Evolutionary conservation across 176 grass and related monocot species (phyloP), one percentile per base, ranked within the genome.

Genomic region (Musa itinerans): DNA sequence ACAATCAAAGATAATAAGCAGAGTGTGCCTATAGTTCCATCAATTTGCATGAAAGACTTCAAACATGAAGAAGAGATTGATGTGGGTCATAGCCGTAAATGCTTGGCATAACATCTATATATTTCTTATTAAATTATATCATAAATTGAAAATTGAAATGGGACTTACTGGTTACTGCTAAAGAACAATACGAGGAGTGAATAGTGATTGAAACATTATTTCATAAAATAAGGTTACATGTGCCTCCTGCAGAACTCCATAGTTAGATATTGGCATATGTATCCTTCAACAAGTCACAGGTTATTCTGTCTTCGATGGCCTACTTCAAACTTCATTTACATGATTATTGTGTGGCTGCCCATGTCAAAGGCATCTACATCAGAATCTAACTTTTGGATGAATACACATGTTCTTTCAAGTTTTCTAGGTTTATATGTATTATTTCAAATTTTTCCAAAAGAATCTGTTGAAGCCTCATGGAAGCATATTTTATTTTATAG

Each of bases 1-100:
- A 84, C 10, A 82, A 22, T 26, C 67, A 78, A 68, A 73, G 29
- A 20, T 63, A 72, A 53, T 62, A 78, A 20, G 58, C 26, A 76
- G 22, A 53, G 21, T 69, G 24, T 53, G 11, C 1, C 20, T 9
- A 74, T 11, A 56, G 23, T 27, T 50, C 34, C 0, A 66, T 27
- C 9, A 29, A 8, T 34, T 29, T 67, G 23, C 10, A 67, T 10
- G 10, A 34, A 67, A 34, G 10, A 3, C 12, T 23, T 65, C 24
- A 26, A 5, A 19, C 19, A 58, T n/a, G 56, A 19, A 17, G 16
- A 58, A 58, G 56, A 15, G 3, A 58, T 19, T 15, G 19, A 58
- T 2, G 6, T 19, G 19, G 15, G 19, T 19, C 1, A 58, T 4
- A 58, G 55, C 15, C 2, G 15, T 58, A 58, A 58, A 27, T 27